Evolutionary conservation across 371 early-diverging fungal genomes (phyloP), one percentile per base, ranked within the genome.

Genomic region (Mucor saturninus): DNA sequence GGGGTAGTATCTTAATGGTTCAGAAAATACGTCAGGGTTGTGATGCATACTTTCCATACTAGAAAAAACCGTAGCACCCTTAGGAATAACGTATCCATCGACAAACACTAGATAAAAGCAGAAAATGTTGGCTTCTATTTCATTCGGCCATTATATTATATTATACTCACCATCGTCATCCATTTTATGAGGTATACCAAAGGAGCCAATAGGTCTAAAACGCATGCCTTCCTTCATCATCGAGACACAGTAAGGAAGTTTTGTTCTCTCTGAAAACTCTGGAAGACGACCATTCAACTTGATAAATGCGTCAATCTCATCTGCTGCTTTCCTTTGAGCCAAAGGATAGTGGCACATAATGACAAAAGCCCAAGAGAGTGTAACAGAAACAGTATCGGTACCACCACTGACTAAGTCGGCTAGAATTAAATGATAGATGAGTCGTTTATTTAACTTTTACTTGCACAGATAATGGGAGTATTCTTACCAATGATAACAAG

Each of bases 391-490:
- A 2, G 64, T 63, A 46, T 68, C 68, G n/a, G 56, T 55, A n/a
- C 68, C 68, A 31, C 55, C 68, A 51, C 26, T 51, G n/a, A 56
- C 59, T 4, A 68, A 50, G 31, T 68, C 68, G 32, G 26, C 68
- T 68, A 62, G 2, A 31, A 21, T 21, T 21, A 21, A 29, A 21
- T 21, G 21, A 30, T 21, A 57, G 31, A 21, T 6, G 29, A 2
- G 31, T 11, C 21, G 21, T 21, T n/a, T 21, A 21, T 21, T 21
- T 21, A 21, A 21, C 21, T 21, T 21, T 21, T 21, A 21, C 21
- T 21, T 21, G 1, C 21, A 21, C 21, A 21, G 21, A 21, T 21
- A 21, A 21, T 21, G 21, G 21, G 21, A 4, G 21, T 21, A 21
- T 21, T 21, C 21, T 43, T 55, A 61, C 61, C 14, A 32, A 48